Percentiles rank a stretch among this genome's conserved stretches.
Evolutionary conservation across 2,329 filamentous ascomycete species (phyloP).

Genomic region (Thelonectria olida): DNA sequence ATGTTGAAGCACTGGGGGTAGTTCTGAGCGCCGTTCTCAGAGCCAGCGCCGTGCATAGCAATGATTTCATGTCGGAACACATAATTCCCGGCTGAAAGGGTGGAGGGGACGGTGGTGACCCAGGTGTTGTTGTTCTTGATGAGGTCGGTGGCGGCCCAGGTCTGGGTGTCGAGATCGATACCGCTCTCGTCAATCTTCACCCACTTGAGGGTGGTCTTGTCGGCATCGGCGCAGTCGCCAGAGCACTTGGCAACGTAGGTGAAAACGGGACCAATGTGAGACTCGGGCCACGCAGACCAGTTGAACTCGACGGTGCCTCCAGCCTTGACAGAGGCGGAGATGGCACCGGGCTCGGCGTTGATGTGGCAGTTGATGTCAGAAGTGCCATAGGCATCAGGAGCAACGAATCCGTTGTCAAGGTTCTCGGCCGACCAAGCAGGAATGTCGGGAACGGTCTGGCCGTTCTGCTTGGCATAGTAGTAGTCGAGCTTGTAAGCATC

Average conservation of each 20-base stretch:
- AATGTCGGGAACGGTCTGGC: conserved; percentile 26
- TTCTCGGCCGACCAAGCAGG: conserved; percentile 54
- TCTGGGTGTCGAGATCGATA: conserved; percentile 48
- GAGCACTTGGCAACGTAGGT: conserved; percentile 69
- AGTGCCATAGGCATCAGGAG: conserved; percentile 48
- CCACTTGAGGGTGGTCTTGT: conserved; percentile 63
- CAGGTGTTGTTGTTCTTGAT: conserved; percentile 53
- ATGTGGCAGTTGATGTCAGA: conserved; percentile 60
- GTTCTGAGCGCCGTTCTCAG: conserved; percentile 56
- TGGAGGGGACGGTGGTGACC: conserved; percentile 47
- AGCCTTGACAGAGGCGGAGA: conserved; percentile 49
- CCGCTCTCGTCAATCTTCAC: conserved; percentile 73
- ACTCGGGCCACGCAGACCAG: conserved; percentile 55
- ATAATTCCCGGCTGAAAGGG: conserved; percentile 52
- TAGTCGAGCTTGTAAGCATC: conserved; percentile 31
- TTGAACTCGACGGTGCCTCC: conserved; percentile 52
- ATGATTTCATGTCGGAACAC: conserved; percentile 62
- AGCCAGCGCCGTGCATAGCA: conserved; percentile 27
- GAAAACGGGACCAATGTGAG: conserved; percentile 64
- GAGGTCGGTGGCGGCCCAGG: conserved; percentile 51
- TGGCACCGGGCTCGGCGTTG: conserved; percentile 46
- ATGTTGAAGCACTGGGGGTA: conserved; percentile 62
- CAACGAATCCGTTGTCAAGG: conserved; percentile 62
- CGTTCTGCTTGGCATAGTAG: conserved; percentile 36
- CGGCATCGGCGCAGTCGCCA: conserved; percentile 61